Conservation (phyloP, 257 asterid species). For the Schizonepeta tenuifolia region DNA sequence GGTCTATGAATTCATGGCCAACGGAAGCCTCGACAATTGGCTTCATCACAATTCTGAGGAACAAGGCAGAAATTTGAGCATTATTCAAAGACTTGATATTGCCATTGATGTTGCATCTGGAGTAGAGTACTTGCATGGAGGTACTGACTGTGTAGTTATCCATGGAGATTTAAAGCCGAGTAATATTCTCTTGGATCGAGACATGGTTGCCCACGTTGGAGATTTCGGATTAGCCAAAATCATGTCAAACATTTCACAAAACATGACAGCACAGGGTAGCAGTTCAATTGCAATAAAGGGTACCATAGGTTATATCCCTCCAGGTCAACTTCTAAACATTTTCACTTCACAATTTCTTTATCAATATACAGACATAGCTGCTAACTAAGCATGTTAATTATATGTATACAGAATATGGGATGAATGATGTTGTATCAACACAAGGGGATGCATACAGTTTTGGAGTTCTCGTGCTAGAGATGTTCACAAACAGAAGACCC, state of each 20-base stretch:
- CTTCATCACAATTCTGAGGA: neutral
- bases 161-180: constrained; percentile 3
- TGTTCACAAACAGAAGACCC: too few relatives aligned
- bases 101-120: neutral
- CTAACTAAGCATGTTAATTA: neutral
- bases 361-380: too few relatives aligned
- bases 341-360: neutral
- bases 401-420: neutral
- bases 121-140: neutral
- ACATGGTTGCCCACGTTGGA: neutral
- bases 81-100: neutral
- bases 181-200: neutral
- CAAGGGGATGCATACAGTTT: too few relatives aligned
- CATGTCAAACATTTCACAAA: too few relatives aligned
- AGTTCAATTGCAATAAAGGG: neutral
- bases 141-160: neutral
- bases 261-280: too few relatives aligned
- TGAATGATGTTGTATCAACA: too few relatives aligned
- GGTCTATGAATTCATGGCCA: neutral
- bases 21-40: neutral
- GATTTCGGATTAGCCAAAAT: neutral
- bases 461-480: too few relatives aligned
- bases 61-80: neutral
- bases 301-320: neutral
- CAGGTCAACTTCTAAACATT: neutral